Percentiles rank a stretch among this genome's conserved stretches.
These are phyloP conservation scores for Lecanoromycetidae sp. DNA, from an alignment of 2,329 filamentous ascomycete species.

Conservation along the genomic window DNA sequence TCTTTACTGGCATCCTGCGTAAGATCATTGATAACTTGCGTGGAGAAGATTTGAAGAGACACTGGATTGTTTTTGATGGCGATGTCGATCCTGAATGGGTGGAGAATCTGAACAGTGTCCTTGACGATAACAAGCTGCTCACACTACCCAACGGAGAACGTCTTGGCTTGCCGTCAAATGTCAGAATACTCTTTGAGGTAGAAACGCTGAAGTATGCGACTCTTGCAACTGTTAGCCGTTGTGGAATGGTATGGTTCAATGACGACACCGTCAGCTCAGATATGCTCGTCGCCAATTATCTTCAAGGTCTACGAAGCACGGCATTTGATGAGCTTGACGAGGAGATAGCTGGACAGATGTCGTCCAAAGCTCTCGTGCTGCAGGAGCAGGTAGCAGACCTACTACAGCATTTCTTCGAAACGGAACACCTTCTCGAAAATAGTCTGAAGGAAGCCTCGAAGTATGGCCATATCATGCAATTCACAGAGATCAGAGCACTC, in stretches of 20 bases:
- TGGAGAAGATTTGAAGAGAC: constrained; percentile 89
- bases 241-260: constrained; percentile 99
- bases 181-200: constrained; percentile 99
- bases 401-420: constrained; percentile 60
- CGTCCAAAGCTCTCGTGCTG: constrained; percentile 64
- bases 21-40: constrained; percentile 98
- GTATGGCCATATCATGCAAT: constrained; percentile 97
- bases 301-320: constrained; percentile 67
- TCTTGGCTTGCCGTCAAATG: constrained; percentile 84
- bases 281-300: constrained; percentile 89
- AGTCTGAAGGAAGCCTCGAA: constrained; percentile 62
- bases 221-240: constrained; percentile 95
- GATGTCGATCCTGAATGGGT: constrained; percentile 99
- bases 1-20: constrained; percentile 93
- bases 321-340: constrained; percentile 94
- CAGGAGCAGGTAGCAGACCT: constrained; percentile 72
- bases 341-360: constrained; percentile 65
- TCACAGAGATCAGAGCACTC: constrained; percentile 78
- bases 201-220: constrained; percentile 96
- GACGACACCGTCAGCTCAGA: constrained; percentile 87
- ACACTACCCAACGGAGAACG: constrained; percentile 96
- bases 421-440: constrained; percentile 68
- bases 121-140: constrained; percentile 97
- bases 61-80: constrained; percentile 99
- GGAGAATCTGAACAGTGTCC: constrained; percentile 97